Conservation (phyloP, 768 basidiomycete genomes). For the Chlorophyllum brunneum region DNA sequence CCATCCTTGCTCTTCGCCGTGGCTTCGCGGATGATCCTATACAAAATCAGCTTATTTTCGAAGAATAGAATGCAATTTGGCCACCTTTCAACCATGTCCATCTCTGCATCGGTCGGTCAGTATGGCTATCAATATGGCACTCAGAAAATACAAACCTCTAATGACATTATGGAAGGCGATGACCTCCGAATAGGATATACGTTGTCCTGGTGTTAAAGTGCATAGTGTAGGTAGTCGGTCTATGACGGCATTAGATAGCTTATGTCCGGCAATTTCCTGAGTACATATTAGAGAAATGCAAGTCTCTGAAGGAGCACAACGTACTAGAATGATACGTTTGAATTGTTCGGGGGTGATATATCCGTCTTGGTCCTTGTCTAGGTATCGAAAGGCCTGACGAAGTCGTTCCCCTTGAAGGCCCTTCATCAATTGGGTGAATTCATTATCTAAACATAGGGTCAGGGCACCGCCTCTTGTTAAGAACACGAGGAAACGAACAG, state of each 20-base stretch:
- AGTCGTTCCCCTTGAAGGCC: slow-evolving; percentile 96
- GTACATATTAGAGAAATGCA: slow-evolving; percentile 1
- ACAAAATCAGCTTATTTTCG: not conserved
- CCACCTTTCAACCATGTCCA: slow-evolving; percentile 97
- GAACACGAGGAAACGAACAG: slow-evolving; percentile 54
- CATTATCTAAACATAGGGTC: slow-evolving; percentile 59
- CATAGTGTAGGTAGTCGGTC: slow-evolving; percentile 91
- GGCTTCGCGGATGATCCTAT: slow-evolving; percentile 84
- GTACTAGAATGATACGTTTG: slow-evolving; percentile 88
- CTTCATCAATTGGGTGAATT: slow-evolving; percentile 99
- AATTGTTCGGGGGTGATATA: slow-evolving; percentile 94
- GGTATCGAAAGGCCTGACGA: slow-evolving; percentile 90
- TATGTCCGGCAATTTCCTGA: slow-evolving; percentile 95
- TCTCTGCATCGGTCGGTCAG: slow-evolving; percentile 48
- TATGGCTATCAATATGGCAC: not conserved
- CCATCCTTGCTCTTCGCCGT: slow-evolving; percentile 91
- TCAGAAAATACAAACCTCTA: slow-evolving; percentile 51
- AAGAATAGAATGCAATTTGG: too few relatives aligned
- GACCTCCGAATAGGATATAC: slow-evolving; percentile 95
- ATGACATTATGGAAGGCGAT: slow-evolving; percentile 97
- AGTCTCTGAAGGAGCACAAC: slow-evolving; percentile 21
- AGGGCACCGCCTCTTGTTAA: not conserved
- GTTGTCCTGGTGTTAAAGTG: slow-evolving; percentile 82
- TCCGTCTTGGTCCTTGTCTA: slow-evolving; percentile 89
- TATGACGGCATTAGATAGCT: slow-evolving; percentile 90